These are phyloP conservation scores for Alnus glutinosa DNA, from an alignment of 306 rosid genomes.

Conservation along the genomic window DNA sequence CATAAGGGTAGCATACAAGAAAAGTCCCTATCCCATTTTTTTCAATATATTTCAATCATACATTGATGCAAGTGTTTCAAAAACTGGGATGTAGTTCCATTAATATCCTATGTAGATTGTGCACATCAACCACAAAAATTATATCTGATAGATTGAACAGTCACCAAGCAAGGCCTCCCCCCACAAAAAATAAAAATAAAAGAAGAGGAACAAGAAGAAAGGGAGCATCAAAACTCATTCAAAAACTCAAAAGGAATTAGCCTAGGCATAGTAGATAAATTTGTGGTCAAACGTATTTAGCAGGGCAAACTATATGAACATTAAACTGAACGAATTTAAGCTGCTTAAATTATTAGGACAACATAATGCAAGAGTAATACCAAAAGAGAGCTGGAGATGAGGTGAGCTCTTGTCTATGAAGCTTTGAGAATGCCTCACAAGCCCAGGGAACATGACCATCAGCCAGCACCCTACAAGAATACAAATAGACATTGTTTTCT, in stretches of 20 bases:
- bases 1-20: not conserved
- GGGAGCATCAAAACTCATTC: not conserved
- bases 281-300: not conserved
- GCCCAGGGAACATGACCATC: conserved; percentile 99
- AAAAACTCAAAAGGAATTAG: conserved; percentile 1
- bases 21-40: not conserved
- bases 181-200: not conserved
- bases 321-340: not conserved
- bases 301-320: not conserved
- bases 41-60: not conserved
- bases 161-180: not conserved
- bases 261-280: not conserved
- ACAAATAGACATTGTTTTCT: not conserved
- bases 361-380: conserved; percentile 39
- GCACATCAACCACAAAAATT: not conserved
- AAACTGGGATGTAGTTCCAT: not conserved
- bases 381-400: conserved; percentile 73
- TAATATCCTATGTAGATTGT: not conserved
- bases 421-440: conserved; percentile 94
- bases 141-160: not conserved
- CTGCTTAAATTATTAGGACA: not conserved
- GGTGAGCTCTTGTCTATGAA: conserved; percentile 69
- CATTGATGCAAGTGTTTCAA: not conserved
- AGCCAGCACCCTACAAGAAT: conserved; percentile 78
- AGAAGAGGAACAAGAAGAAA: not conserved